Percentiles rank a stretch among this genome's conserved stretches.
These are phyloP conservation scores for Arctium minus DNA, from an alignment of 129 eudicot genomes.

Conservation along the genomic window DNA sequence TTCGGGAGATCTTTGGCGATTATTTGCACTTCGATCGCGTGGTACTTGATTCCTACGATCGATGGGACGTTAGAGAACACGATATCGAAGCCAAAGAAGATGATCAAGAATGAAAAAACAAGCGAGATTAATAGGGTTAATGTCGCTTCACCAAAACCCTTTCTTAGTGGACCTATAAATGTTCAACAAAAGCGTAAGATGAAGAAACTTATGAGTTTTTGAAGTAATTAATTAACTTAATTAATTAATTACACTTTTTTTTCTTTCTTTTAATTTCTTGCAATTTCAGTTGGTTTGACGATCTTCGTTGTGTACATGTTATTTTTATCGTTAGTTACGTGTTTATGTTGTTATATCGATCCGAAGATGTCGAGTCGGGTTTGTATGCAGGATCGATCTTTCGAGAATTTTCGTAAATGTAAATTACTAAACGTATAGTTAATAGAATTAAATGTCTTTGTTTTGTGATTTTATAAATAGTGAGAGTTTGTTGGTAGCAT, in stretches of 20 bases:
- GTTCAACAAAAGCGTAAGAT: constrained; percentile 11
- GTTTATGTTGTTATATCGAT: background rate
- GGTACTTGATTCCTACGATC: constrained; percentile 49
- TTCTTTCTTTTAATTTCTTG: background rate
- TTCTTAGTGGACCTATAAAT: constrained; percentile 33
- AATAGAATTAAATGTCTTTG: background rate
- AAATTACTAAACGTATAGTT: constrained; percentile 9
- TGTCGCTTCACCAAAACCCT: constrained; percentile 24
- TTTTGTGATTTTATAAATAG: background rate
- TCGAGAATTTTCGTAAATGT: background rate
- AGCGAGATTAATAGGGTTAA: constrained; percentile 15
- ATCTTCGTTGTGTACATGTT: constrained; percentile 3
- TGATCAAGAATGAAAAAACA: constrained; percentile 26
- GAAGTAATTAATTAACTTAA: background rate
- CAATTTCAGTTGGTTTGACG: background rate
- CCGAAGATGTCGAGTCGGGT: background rate
- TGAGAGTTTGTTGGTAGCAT: constrained; percentile 8
- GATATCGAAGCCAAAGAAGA: constrained; percentile 13
- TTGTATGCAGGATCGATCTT: background rate
- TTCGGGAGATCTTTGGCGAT: constrained; percentile 55
- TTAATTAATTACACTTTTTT: background rate
- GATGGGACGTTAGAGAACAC: constrained; percentile 15
- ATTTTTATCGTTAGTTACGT: background rate
- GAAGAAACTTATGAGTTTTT: constrained; percentile 34
- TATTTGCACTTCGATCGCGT: constrained; percentile 49